These are phyloP conservation scores for Carex arenaria DNA, from an alignment of 202 grass and related monocot species.

Conservation along the genomic window DNA sequence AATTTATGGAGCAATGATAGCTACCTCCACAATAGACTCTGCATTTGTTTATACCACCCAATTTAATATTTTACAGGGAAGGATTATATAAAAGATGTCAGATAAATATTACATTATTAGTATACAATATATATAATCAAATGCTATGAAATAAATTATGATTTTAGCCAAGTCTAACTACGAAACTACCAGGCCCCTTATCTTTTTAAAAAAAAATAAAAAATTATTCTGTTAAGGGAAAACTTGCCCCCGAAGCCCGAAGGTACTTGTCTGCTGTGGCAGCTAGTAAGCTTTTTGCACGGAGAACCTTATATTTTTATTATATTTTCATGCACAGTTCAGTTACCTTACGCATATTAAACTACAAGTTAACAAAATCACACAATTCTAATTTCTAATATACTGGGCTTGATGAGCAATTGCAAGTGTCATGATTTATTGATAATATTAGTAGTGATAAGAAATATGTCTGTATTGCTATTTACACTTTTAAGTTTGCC, in stretches of 20 bases:
- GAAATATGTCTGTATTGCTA: not conserved
- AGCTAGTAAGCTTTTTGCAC: not conserved
- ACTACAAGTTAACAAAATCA: no score
- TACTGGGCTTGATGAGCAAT: not conserved
- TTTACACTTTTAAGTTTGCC: not conserved
- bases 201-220: not conserved
- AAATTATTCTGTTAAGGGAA: not conserved
- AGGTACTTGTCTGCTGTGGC: not conserved
- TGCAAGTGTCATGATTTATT: not conserved
- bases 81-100: not conserved
- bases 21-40: not conserved
- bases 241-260: not conserved
- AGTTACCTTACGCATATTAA: no score
- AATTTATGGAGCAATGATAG: conserved; percentile 9
- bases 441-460: not conserved
- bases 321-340: not conserved
- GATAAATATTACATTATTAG: not conserved
- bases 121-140: not conserved
- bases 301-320: not conserved
- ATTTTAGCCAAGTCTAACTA: not conserved
- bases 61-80: not conserved
- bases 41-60: not conserved
- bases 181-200: not conserved
- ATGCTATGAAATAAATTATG: not conserved
- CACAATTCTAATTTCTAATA: no score